Conservation (phyloP, 495 filamentous ascomycete species). For the Podospora comata region DNA sequence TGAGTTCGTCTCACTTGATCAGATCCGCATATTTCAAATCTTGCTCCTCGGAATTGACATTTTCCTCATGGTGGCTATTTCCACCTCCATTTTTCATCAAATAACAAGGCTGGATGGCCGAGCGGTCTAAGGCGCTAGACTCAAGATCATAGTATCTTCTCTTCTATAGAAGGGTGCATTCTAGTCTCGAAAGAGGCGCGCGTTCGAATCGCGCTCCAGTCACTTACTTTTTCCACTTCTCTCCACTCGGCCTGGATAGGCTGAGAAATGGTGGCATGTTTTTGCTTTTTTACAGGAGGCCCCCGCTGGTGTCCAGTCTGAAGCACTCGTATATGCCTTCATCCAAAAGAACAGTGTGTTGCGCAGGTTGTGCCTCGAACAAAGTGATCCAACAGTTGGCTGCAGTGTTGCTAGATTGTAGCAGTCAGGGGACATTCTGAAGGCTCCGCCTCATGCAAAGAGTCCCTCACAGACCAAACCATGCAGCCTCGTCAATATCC, state of each 20-base stretch:
- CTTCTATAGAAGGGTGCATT: constrained; percentile 24
- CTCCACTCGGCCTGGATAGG: neutral
- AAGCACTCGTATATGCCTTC: neutral
- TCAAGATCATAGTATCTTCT: constrained; percentile 23
- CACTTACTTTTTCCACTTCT: constrained; percentile 13
- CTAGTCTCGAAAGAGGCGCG: constrained; percentile 37
- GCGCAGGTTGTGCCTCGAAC: neutral
- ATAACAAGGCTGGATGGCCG: constrained; percentile 30
- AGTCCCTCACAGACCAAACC: neutral
- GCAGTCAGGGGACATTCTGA: neutral
- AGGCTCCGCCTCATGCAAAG: neutral
- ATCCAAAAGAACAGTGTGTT: neutral
- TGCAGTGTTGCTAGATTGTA: neutral
- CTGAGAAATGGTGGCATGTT: neutral
- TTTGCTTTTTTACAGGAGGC: neutral
- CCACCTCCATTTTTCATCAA: neutral
- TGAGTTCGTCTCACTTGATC: too few relatives aligned
- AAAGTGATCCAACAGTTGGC: neutral
- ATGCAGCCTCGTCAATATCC: neutral
- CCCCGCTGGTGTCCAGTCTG: neutral
- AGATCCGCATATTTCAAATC: too few relatives aligned
- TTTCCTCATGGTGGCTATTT: neutral
- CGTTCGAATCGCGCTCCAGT: constrained; percentile 38
- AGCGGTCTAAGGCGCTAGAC: constrained; percentile 38
- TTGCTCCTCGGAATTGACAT: too few relatives aligned